These are phyloP conservation scores for Solanum peruvianum DNA, from an alignment of 257 asterid species.

Conservation along the genomic window DNA sequence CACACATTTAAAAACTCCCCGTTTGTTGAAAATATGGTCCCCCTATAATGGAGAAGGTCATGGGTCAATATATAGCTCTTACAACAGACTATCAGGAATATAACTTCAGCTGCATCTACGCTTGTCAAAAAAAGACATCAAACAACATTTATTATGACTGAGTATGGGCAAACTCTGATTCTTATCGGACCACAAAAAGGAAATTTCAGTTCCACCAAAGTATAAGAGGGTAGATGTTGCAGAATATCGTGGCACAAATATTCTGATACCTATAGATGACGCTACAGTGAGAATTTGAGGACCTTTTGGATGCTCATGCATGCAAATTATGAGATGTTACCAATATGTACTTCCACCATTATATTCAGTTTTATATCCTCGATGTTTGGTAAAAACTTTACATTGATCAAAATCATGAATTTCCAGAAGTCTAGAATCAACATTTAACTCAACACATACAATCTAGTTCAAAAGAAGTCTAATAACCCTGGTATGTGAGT, in stretches of 20 bases:
- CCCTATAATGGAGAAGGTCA: background rate
- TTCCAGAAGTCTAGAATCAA: background rate
- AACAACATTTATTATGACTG: background rate
- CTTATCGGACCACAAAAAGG: background rate
- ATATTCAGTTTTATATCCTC: background rate
- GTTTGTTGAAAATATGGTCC: background rate
- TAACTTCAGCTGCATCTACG: background rate
- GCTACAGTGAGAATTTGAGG: background rate
- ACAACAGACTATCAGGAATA: background rate
- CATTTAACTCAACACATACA: background rate
- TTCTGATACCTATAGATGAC: background rate
- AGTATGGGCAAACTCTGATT: background rate
- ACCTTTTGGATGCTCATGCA: background rate
- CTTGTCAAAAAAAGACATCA: background rate
- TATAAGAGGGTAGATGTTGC: background rate
- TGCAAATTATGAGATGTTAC: background rate
- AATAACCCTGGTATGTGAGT: background rate
- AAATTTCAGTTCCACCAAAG: background rate
- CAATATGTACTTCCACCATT: background rate
- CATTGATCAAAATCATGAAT: background rate
- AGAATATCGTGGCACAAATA: background rate
- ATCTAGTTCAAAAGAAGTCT: background rate
- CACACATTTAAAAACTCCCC: background rate
- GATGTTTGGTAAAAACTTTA: background rate
- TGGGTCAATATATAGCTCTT: background rate